Evolutionary conservation across 2,329 filamentous ascomycete genomes (phyloP).

Genomic region (Penicillium sp.): DNA sequence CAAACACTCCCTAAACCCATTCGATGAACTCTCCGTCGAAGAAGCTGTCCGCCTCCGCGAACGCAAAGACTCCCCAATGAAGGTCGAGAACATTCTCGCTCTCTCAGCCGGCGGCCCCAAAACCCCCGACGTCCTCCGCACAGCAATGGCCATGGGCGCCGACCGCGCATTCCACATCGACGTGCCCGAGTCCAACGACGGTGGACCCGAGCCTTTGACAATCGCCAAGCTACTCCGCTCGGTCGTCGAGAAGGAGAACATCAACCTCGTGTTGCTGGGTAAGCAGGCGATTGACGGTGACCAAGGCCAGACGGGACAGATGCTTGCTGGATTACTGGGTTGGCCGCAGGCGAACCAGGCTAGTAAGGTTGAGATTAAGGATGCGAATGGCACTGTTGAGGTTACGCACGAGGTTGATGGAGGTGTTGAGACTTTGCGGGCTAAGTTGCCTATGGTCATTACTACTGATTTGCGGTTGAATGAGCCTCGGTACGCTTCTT

Average conservation of each 20-base stretch:
- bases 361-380: conserved; percentile 73
- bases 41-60: conserved; percentile 94
- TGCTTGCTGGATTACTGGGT: conserved; percentile 87
- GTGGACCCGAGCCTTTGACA: conserved; percentile 75
- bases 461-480: conserved; percentile 95
- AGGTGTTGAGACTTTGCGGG: conserved; percentile 83
- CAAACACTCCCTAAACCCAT: conserved; percentile 98
- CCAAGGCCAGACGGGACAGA: conserved; percentile 92
- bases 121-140: conserved; percentile 83
- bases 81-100: conserved; percentile 88
- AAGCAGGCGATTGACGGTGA: conserved; percentile 99
- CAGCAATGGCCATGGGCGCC: conserved; percentile 98
- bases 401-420: conserved; percentile 95
- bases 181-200: conserved; percentile 68
- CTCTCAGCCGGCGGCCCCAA: conserved; percentile 88
- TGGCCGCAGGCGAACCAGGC: conserved; percentile 97
- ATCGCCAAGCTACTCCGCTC: conserved; percentile 86
- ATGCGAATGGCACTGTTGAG: conserved; percentile 66
- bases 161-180: conserved; percentile 91
- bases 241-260: conserved; percentile 78
- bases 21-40: conserved; percentile 97
- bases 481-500: conserved; percentile 87
- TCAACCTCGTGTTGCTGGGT: conserved; percentile 89
- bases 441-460: conserved; percentile 86
- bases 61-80: conserved; percentile 67